Conservation (phyloP, 306 rosid genomes). For the Carpinus fangiana region DNA sequence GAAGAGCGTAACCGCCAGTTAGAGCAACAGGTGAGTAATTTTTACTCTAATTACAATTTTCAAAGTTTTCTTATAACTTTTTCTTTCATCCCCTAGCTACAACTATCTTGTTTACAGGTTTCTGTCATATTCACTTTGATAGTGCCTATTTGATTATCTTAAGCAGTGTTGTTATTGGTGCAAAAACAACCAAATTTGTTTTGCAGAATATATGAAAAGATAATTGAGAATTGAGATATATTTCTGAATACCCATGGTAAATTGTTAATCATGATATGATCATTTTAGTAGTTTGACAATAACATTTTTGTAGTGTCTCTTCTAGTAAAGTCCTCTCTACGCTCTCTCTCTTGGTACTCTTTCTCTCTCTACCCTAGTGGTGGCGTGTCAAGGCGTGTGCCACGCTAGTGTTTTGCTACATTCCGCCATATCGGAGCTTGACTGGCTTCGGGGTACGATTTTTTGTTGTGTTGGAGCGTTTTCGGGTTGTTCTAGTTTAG, state of each 20-base stretch:
- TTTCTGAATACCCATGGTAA: neutral
- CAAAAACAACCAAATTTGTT: neutral
- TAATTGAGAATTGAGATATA: neutral
- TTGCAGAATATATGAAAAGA: neutral
- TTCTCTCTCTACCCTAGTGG: no score
- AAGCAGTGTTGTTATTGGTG: neutral
- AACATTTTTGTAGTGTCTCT: no score
- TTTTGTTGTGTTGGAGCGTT: no score
- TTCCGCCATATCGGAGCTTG: no score
- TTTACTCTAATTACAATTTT: conserved; percentile 26
- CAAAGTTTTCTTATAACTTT: neutral
- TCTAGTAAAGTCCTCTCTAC: no score
- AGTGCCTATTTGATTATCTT: neutral
- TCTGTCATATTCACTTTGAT: neutral
- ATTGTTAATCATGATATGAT: neutral
- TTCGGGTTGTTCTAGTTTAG: no score
- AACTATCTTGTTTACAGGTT: neutral
- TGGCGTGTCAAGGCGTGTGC: no score
- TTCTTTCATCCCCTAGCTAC: neutral
- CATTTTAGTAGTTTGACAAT: neutral
- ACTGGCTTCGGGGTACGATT: no score
- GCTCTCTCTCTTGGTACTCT: no score
- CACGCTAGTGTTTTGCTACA: no score
- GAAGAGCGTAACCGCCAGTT: conserved; percentile 95
- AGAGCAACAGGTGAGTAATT: conserved; percentile 79